Evolutionary conservation across 257 asterid genomes (phyloP), one percentile per base, ranked within the genome.

Genomic region (Rauvolfia tetraphylla): DNA sequence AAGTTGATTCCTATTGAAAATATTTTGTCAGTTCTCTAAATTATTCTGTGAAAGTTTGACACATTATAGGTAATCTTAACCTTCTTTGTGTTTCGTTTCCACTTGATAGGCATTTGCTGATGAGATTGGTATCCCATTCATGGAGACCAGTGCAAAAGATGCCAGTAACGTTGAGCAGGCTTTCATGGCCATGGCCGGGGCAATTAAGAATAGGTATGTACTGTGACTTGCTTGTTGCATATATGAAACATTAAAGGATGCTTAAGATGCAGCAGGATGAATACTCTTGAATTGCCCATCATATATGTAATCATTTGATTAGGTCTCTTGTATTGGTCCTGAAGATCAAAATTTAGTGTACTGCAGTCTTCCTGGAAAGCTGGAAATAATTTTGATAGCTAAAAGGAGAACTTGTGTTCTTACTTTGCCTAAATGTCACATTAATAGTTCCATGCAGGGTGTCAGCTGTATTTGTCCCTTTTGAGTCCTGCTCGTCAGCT

Each of bases 131-230:
- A 93, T 93, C 82, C 98, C 98, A 41, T 91, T 91, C 84, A 73
- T 93, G 98, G 98, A 91, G 86, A 90, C 98, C 46, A 93, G 98
- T 90, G 97, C 98, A 39, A 93, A 91, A 77, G 84, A 86, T 87
- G 96, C 98, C 66, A 89, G 89, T 42, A 93, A 91, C 7, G 96
- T 93, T 7, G 98, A 93, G 78, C 88, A 91, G 78, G 96, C 97
- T 85, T 93, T 93, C 87, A 93, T 91, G 98, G 96, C 96, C 23
- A 93, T 93, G 98, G 79, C 98, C 75, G 92, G 90, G 81, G 89
- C 89, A 76, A 89, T 91, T 61, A 93, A 93, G 86, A 90, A 81
- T 49, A 91, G 91, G 98, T 93, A 75, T 76, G 75, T 62, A 29
- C 42, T 49, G 49, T 5, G n/a, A 68, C 14, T 53, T 70, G 74